Evolutionary conservation across 345 rosid species (phyloP).

Genomic region (Garcia nutans): DNA sequence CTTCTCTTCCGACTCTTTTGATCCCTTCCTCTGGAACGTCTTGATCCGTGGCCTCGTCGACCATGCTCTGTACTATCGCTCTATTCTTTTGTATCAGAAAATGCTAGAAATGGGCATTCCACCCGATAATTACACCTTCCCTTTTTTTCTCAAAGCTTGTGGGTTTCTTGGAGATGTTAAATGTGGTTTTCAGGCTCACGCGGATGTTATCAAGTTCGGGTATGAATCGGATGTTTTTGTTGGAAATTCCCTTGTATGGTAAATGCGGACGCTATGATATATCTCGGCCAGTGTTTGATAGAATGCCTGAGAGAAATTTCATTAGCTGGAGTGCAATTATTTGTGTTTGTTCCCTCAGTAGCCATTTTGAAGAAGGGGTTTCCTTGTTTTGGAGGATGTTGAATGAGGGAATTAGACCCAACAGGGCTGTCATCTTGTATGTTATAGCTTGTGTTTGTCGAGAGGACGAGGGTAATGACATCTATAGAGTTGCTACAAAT

Average conservation of each 20-base stretch:
- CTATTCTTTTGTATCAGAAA: conserved; percentile 29
- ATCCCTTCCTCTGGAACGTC: conserved; percentile 42
- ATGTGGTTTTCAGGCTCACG: conserved; percentile 34
- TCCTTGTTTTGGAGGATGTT: conserved; percentile 35
- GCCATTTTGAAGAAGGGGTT: conserved; percentile 25
- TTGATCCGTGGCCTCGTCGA: conserved; percentile 40
- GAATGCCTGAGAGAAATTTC: conserved; percentile 33
- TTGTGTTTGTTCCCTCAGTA: conserved; percentile 24
- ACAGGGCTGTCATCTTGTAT: conserved; percentile 30
- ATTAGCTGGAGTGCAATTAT: conserved; percentile 39
- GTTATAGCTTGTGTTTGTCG: conserved; percentile 27
- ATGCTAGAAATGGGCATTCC: conserved; percentile 27
- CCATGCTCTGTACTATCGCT: conserved; percentile 19
- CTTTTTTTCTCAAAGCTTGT: conserved; percentile 46
- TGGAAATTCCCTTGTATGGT: conserved; percentile 44
- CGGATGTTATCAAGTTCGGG: conserved; percentile 28
- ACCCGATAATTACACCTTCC: conserved; percentile 42
- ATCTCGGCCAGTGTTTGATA: conserved; percentile 31
- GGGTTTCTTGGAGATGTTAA: conserved; percentile 21
- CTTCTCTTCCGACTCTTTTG: conserved; percentile 26
- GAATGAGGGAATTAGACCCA: conserved; percentile 22
- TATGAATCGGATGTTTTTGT: conserved; percentile 27
- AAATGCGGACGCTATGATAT: conserved; percentile 23
- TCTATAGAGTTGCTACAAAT: conserved; percentile 24
- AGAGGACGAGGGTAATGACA: conserved; percentile 23